A percentile compares a stretch with the other conserved stretches of the same genome.
Evolutionary conservation across 2,329 filamentous ascomycete species (phyloP).

Genomic region (Colletotrichum sp.): DNA sequence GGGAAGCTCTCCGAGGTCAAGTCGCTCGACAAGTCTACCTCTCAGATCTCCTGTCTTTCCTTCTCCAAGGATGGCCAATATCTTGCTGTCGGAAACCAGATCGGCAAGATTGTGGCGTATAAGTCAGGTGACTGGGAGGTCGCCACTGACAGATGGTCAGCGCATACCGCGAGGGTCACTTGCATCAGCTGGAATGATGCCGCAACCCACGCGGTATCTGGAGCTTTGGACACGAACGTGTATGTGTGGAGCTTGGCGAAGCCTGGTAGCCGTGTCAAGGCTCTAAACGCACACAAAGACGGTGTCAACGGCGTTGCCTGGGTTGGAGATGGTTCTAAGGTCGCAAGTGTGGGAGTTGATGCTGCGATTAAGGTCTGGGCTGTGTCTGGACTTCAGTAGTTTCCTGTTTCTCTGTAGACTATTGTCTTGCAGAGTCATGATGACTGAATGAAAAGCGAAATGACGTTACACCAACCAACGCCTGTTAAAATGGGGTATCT

Average conservation of each 20-base stretch:
- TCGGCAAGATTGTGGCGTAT: constrained; percentile 89
- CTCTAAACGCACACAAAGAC: constrained; percentile 91
- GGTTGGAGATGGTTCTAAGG: constrained; percentile 67
- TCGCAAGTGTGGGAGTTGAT: constrained; percentile 85
- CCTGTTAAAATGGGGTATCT: constrained; percentile 9
- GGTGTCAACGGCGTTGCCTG: constrained; percentile 89
- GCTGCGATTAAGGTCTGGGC: constrained; percentile 91
- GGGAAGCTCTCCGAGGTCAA: constrained; percentile 59
- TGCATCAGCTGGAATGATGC: constrained; percentile 77
- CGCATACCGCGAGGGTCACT: constrained; percentile 63
- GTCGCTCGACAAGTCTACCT: constrained; percentile 71
- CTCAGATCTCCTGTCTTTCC: constrained; percentile 77
- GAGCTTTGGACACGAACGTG: constrained; percentile 88
- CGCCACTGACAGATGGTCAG: constrained; percentile 76
- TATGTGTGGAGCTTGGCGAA: constrained; percentile 89
- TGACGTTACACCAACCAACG: constrained; percentile 7
- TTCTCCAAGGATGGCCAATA: constrained; percentile 82
- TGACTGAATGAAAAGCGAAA: constrained; percentile 3
- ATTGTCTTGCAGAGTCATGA: neutral
- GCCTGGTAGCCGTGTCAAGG: constrained; percentile 85
- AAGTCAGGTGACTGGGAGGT: constrained; percentile 68
- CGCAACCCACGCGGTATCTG: constrained; percentile 81
- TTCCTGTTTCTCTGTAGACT: neutral
- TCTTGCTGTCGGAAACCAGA: constrained; percentile 81
- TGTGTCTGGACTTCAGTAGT: constrained; percentile 59